Base-by-base conservation (phyloP, 331 rosid genomes). In the Rhamnella rubrinervis region DNA sequence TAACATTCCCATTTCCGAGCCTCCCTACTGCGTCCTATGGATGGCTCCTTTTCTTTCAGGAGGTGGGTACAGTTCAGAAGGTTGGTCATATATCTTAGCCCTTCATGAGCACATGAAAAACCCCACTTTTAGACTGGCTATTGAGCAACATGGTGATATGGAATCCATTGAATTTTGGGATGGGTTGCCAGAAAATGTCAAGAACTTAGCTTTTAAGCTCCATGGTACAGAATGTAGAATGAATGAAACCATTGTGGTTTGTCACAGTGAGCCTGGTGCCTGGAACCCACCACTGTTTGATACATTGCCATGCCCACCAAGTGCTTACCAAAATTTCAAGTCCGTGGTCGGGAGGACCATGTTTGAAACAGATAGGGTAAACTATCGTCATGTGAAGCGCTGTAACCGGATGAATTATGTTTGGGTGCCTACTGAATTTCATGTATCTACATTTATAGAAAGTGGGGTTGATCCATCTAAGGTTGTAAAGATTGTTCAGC, bases 1-100 rank as follows among this genome's bases (percentile, higher is more conserved):
- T 12, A 78, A 68, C 11, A 44, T 44, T 58, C 70, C 75, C 62
- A 52, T 37, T 62, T 50, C 82, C 63, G 14, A 21, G 8, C 38
- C 87, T n/a, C 69, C 81, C 55, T 52, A 50, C 31, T 92, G 96
- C 64, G 78, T 92, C 7, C 81, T 92, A 55, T 92, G 96, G 96
- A 89, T 89, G 96, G 91, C 97, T 19, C 95, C 96, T 0, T 89
- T 92, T 75, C 95, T 92, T 40, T 92, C 97, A 15, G 89, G 92
- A 56, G 96, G 97, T 59, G 97, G 97, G 73, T 92, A 92, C 76
- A 80, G 96, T 56, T 92, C 96, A 59, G 96, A 92, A 77, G 80
- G 75, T 71, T 92, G 97, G 96, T 92, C 97, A 3, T 89, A 92
- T 55, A 46, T 92, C 70, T 78, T 84, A 58, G 80, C 96, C 55